phyloP scores from a whole-genome alignment of 2,329 filamentous ascomycete species.

The Penicillium griseofulvum region DNA sequence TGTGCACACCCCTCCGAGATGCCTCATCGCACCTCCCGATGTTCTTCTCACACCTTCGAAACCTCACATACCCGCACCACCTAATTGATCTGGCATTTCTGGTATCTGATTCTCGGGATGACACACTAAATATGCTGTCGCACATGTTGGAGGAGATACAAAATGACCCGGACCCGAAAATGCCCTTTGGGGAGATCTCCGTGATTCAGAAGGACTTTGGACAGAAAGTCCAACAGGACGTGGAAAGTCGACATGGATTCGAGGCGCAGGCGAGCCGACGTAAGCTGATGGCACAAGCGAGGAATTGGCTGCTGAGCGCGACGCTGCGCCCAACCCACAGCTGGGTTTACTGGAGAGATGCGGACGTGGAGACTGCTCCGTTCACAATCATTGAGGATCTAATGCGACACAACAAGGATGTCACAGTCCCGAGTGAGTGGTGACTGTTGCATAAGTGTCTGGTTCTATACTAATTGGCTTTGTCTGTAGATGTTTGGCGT shows the following conservation, averaged over 20 bases:
- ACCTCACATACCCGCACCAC: conserved; percentile 96
- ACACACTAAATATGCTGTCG: conserved; percentile 73
- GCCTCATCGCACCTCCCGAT: conserved; percentile 88
- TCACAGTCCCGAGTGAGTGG: conserved; percentile 92
- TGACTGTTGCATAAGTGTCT: background rate
- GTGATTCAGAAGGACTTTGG: conserved; percentile 99
- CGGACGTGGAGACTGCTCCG: conserved; percentile 95
- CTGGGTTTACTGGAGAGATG: conserved; percentile 99
- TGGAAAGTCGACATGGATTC: conserved; percentile 95
- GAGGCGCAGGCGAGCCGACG: conserved; percentile 89
- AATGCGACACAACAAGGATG: conserved; percentile 98
- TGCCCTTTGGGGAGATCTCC: conserved; percentile 91
- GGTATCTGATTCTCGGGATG: conserved; percentile 95
- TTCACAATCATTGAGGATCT: conserved; percentile 96
- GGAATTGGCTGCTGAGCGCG: conserved; percentile 94
- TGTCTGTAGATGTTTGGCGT: conserved; percentile 78
- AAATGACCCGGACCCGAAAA: conserved; percentile 70
- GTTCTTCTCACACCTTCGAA: conserved; percentile 97
- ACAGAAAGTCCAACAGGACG: conserved; percentile 95
- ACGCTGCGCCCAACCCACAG: conserved; percentile 92
- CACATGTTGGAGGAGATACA: conserved; percentile 76
- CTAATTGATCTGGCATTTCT: conserved; percentile 95
- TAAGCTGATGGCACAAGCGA: conserved; percentile 96
- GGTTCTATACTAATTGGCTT: conserved; percentile 18
- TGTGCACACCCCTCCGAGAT: conserved; percentile 92